phyloP scores from a whole-genome alignment of 2,329 filamentous ascomycete species.

The Cryphonectria naterciae region DNA sequence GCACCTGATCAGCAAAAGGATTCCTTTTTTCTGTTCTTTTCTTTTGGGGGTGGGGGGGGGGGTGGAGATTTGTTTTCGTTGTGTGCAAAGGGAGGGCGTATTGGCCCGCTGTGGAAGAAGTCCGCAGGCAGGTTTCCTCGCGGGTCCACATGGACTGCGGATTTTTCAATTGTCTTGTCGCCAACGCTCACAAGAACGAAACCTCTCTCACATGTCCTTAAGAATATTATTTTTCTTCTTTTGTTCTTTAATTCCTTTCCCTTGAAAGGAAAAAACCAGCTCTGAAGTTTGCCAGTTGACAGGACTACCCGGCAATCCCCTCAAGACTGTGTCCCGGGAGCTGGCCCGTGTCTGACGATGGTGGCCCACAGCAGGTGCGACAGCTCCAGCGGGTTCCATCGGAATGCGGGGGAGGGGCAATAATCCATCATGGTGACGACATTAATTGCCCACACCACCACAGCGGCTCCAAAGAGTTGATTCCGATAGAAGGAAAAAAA shows the following conservation, averaged over 20 bases:
- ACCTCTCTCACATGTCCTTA: no score
- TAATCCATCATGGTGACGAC: slow-evolving; percentile 8
- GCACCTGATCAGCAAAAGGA: not conserved
- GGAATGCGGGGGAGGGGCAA: slow-evolving; percentile 26
- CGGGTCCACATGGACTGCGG: not conserved
- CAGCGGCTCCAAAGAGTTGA: not conserved
- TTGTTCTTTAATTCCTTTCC: no score
- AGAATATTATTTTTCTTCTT: no score
- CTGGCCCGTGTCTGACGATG: not conserved
- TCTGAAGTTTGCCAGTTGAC: no score
- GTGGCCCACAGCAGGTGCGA: not conserved
- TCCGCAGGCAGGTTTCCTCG: not conserved
- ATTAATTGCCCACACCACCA: slow-evolving; percentile 20
- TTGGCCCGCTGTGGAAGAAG: not conserved
- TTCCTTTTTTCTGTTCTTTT: not conserved
- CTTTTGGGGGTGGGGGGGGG: no score
- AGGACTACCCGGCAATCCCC: no score
- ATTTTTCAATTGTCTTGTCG: not conserved
- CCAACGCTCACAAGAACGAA: no score
- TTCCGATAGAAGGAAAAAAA: no score
- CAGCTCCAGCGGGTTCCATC: slow-evolving; percentile 10
- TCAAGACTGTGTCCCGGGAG: not conserved
- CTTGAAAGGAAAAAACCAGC: no score
- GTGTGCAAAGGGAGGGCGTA: not conserved
- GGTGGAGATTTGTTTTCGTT: no score